These are phyloP conservation scores for Claviceps spartinae DNA, from an alignment of 2,329 filamentous ascomycete species.

Conservation along the genomic window DNA sequence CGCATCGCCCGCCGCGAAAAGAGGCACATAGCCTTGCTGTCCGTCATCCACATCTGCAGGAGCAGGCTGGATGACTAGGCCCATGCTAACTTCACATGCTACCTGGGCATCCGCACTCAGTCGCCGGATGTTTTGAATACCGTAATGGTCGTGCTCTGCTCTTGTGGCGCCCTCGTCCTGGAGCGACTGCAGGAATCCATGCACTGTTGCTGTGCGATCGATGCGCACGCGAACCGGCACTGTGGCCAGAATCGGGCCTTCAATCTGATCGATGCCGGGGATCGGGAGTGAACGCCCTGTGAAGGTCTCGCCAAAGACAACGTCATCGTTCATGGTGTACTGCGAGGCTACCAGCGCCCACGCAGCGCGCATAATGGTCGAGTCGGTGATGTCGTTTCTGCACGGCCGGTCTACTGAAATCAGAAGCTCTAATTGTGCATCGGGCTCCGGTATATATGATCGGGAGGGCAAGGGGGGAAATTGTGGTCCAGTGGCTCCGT, in stretches of 20 bases:
- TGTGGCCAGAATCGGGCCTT: constrained; percentile 16
- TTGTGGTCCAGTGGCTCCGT: constrained; percentile 10
- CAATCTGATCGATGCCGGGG: constrained; percentile 13
- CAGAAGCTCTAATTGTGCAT: constrained; percentile 1
- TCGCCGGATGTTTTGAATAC: constrained; percentile 16
- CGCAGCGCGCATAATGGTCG: constrained; percentile 14
- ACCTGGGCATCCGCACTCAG: constrained; percentile 5
- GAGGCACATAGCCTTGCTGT: not conserved
- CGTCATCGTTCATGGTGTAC: constrained; percentile 21
- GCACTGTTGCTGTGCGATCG: constrained; percentile 5
- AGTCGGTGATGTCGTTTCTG: constrained; percentile 10
- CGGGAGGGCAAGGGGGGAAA: constrained; percentile 4
- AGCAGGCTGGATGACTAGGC: constrained; percentile 4
- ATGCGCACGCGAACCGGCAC: constrained; percentile 10
- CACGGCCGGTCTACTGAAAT: constrained; percentile 2
- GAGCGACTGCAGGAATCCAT: constrained; percentile 6
- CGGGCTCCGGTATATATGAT: constrained; percentile 4
- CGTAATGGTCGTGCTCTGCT: constrained; percentile 13
- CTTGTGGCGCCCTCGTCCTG: constrained; percentile 13
- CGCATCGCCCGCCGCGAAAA: not conserved
- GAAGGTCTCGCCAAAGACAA: constrained; percentile 15
- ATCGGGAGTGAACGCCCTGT: constrained; percentile 15
- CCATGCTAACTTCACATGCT: constrained; percentile 9
- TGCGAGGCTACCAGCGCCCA: constrained; percentile 22
- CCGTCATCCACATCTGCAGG: not conserved